Percentiles rank a stretch among this genome's conserved stretches.
Conservation (phyloP, 73 alveolate genomes). For the Paraurostyla sp. region DNA sequence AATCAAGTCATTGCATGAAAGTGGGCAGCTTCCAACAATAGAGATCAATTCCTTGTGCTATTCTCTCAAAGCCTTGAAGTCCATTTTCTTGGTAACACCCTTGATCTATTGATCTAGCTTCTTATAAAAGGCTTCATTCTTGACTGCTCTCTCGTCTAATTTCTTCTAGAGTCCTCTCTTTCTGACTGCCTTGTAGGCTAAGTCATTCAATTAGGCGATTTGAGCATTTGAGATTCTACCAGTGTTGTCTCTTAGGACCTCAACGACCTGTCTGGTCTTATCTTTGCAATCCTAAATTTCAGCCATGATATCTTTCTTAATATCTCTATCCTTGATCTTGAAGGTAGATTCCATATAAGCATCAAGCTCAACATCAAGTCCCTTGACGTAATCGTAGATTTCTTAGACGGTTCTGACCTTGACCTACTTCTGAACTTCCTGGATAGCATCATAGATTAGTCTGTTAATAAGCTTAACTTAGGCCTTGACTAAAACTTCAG, state of each 20-base stretch:
- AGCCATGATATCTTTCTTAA: slow-evolving; percentile 35
- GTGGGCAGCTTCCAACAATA: slow-evolving; percentile 64
- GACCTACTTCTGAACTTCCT: not conserved
- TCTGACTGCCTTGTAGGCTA: slow-evolving; percentile 72
- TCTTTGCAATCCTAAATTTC: slow-evolving; percentile 61
- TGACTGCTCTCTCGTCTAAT: slow-evolving; percentile 73
- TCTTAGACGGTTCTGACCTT: not conserved
- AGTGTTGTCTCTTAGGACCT: slow-evolving; percentile 42
- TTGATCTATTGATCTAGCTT: slow-evolving; percentile 48
- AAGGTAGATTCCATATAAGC: slow-evolving; percentile 53
- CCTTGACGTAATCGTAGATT: slow-evolving; percentile 29
- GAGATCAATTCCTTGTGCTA: slow-evolving; percentile 41
- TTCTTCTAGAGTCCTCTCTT: slow-evolving; percentile 71
- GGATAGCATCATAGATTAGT: slow-evolving; percentile 51
- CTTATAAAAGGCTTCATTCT: slow-evolving; percentile 62
- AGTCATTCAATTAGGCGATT: slow-evolving; percentile 69
- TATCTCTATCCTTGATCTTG: slow-evolving; percentile 55
- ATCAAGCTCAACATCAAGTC: slow-evolving; percentile 39
- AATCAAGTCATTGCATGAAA: slow-evolving; percentile 58
- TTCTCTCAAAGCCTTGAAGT: slow-evolving; percentile 37
- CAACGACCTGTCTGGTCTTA: slow-evolving; percentile 30
- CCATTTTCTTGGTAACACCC: slow-evolving; percentile 1
- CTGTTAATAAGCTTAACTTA: slow-evolving; percentile 37
- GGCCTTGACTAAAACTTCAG: slow-evolving; percentile 26
- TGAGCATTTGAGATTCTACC: slow-evolving; percentile 40